Percentiles rank a stretch among this genome's conserved stretches.
phyloP scores from a whole-genome alignment of 768 basidiomycete genomes.

The Leccinum pellstonianum region DNA sequence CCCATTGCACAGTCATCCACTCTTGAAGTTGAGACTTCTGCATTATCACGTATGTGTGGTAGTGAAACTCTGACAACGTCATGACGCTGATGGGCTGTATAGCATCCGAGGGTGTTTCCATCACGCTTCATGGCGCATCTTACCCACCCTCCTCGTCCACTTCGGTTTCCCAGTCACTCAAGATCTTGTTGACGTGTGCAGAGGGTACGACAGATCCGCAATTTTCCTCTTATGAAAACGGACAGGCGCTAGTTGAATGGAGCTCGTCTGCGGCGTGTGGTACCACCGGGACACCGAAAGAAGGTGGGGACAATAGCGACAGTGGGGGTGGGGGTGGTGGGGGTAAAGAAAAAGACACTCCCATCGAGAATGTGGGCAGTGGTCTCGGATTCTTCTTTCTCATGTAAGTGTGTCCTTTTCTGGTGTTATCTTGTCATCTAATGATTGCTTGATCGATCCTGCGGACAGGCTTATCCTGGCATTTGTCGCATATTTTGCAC shows the following conservation, averaged over 20 bases:
- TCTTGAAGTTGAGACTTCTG: constrained; percentile 27
- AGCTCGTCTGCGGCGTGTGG: constrained; percentile 57
- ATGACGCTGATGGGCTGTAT: constrained; percentile 10
- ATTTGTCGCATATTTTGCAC: constrained; percentile 64
- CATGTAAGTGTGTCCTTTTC: constrained; percentile 50
- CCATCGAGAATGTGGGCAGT: constrained; percentile 53
- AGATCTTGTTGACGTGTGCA: constrained; percentile 59
- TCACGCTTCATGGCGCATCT: constrained; percentile 56
- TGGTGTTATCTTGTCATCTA: constrained; percentile 2
- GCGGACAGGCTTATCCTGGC: constrained; percentile 50
- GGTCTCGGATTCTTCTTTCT: constrained; percentile 90
- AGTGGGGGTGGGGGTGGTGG: constrained; percentile 13
- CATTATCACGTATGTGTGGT: constrained; percentile 39
- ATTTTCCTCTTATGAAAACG: constrained; percentile 61
- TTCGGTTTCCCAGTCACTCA: constrained; percentile 55
- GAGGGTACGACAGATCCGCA: constrained; percentile 43
- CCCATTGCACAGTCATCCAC: constrained; percentile 53
- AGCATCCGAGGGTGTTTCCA: constrained; percentile 55
- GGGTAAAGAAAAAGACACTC: constrained; percentile 24
- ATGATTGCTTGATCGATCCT: constrained; percentile 40
- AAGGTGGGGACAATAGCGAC: constrained; percentile 24
- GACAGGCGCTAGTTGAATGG: constrained; percentile 60
- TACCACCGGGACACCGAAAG: constrained; percentile 25
- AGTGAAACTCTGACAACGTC: neutral
- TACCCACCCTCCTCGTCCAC: constrained; percentile 54